Evolutionary conservation across 1,284 basidiomycete genomes (phyloP).

Genomic region (Mycena sp.): DNA sequence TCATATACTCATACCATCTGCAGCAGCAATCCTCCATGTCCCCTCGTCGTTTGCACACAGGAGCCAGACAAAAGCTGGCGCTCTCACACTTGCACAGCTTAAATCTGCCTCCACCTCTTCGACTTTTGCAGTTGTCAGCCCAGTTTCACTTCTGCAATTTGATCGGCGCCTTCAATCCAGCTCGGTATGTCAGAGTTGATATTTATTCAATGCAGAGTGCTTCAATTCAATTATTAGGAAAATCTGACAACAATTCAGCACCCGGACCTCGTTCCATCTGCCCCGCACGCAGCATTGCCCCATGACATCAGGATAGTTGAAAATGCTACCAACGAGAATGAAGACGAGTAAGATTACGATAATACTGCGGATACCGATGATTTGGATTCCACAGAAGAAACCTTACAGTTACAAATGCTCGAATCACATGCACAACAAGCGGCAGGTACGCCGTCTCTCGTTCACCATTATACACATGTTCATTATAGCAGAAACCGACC

Average conservation of each 20-base stretch:
- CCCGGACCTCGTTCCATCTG: no score
- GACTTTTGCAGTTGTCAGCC: not conserved
- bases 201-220: no score
- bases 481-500: no score
- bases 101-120: not conserved
- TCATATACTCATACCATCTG: not conserved
- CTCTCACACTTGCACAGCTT: not conserved
- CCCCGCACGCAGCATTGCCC: no score
- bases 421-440: not conserved
- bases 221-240: no score
- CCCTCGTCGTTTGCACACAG: not conserved
- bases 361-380: not conserved
- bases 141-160: not conserved
- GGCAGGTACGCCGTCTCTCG: not conserved
- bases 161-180: not conserved
- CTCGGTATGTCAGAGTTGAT: not conserved
- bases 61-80: not conserved
- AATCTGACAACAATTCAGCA: no score
- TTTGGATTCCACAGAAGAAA: not conserved
- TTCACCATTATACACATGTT: not conserved
- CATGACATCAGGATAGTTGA: no score
- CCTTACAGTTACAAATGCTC: not conserved
- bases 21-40: not conserved
- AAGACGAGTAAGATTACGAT: no score
- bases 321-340: no score